Base-by-base conservation (phyloP, 2,329 filamentous ascomycete genomes). In the Phoma herbarum region DNA sequence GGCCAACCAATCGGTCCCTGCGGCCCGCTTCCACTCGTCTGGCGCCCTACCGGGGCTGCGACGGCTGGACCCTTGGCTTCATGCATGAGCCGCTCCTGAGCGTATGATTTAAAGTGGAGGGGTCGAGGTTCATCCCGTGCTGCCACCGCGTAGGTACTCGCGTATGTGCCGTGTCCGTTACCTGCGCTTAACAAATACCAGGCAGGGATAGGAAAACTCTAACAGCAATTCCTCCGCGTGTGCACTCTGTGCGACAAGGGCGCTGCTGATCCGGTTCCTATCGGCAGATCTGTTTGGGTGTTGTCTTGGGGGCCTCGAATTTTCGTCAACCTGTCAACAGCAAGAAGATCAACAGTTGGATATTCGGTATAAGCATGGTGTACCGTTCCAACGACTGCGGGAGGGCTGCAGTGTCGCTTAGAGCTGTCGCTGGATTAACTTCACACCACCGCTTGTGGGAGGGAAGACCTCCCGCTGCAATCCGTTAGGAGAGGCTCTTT, bases 41-140 rank as follows among this genome's bases (percentile, higher is more conserved):
- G 52, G 46, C 14, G 33, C 29, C 39, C 23, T n/a, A 20, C 23
- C 23, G 41, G 28, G 11, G 35, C 37, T 49, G 23, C 33, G 50
- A 47, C 57, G 58, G 61, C 57, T 62, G 52, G 61, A 59, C 52
- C 55, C 61, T 60, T 60, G 60, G 59, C 60, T n/a, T 20, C 16
- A 28, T 49, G 44, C 59, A 51, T 33, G 52, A 57, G 43, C 43
- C 51, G 51, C 51, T 47, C 33, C n/a, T 47, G 42, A 44, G 54
- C 48, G 41, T 37, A 20, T 56, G 51, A 52, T 57, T 55, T 58
- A 50, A 54, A 52, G 59, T 59, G 56, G 56, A 58, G 49, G 37
- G 20, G 18, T 48, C 9, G 39, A 53, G 31, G 25, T 50, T 39
- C 56, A 59, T 54, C 56, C 50, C 45, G 56, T 45, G 56, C 37